Evolutionary conservation across 306 rosid genomes (phyloP).

Genomic region (Trifolium subterraneum): DNA sequence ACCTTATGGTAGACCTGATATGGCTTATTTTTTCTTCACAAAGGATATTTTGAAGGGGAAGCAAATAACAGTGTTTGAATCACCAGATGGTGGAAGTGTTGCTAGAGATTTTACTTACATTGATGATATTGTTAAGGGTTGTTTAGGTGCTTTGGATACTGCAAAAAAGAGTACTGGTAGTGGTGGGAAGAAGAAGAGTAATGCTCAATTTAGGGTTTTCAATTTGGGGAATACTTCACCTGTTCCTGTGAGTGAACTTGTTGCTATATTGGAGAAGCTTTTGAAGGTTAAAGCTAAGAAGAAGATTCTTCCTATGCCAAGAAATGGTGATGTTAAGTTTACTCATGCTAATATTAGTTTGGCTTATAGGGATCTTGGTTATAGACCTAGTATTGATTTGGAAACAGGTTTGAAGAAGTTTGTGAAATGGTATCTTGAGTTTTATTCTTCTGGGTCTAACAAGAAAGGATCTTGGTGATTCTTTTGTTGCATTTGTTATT

Average conservation of each 20-base stretch:
- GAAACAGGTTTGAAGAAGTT: conserved; percentile 82
- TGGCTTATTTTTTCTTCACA: conserved; percentile 86
- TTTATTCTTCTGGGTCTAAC: conserved; percentile 53
- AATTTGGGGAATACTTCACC: conserved; percentile 88
- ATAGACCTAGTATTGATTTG: conserved; percentile 73
- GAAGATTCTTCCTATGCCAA: conserved; percentile 71
- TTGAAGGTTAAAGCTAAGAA: conserved; percentile 78
- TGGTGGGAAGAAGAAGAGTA: conserved; percentile 82
- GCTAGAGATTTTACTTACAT: conserved; percentile 90
- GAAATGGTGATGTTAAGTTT: conserved; percentile 84
- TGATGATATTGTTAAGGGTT: conserved; percentile 82
- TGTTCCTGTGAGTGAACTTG: conserved; percentile 77
- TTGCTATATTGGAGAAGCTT: conserved; percentile 78
- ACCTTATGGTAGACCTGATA: conserved; percentile 96
- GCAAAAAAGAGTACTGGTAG: conserved; percentile 86
- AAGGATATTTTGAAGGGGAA: conserved; percentile 80
- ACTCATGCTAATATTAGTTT: conserved; percentile 86
- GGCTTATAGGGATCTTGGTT: conserved; percentile 71
- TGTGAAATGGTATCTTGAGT: conserved; percentile 74
- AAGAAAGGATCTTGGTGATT: conserved; percentile 72
- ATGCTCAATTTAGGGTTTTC: conserved; percentile 78
- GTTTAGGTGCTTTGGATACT: conserved; percentile 78
- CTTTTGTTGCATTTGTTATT: conserved; percentile 31
- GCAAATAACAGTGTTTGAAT: conserved; percentile 63
- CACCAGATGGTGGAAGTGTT: conserved; percentile 71